phyloP scores from a whole-genome alignment of 345 rosid genomes.

The Rhodamnia argentea region DNA sequence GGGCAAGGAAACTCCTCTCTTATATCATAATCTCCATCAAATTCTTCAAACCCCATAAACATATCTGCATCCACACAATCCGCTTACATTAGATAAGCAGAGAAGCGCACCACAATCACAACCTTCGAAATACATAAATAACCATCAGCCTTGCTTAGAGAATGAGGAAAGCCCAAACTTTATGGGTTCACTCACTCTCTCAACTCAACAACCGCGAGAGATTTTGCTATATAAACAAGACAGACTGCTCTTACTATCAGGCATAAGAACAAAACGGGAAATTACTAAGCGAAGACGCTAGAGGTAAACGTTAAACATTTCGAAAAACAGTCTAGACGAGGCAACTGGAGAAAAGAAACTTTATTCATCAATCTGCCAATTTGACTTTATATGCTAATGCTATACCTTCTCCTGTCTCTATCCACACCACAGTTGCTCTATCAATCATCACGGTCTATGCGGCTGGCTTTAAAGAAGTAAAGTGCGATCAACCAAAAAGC shows the following conservation, averaged over 20 bases:
- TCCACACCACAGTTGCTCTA: background rate
- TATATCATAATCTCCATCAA: constrained; percentile 80
- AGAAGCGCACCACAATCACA: background rate
- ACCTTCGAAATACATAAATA: background rate
- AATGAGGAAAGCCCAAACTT: background rate
- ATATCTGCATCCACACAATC: constrained; percentile 43
- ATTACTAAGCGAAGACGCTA: background rate
- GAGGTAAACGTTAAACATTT: background rate
- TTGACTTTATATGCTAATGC: background rate
- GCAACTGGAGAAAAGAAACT: background rate
- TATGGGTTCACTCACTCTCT: background rate
- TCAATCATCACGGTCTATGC: background rate
- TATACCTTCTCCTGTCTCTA: background rate
- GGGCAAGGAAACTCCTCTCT: constrained; percentile 97
- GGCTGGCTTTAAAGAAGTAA: background rate
- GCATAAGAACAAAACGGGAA: background rate
- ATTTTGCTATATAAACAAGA: background rate
- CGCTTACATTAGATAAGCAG: background rate
- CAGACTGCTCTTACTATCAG: background rate
- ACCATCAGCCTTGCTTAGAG: background rate
- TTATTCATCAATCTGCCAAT: background rate
- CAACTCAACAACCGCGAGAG: background rate
- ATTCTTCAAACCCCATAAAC: constrained; percentile 77
- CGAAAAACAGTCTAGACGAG: background rate
- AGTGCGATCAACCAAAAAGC: background rate